Evolutionary conservation across 306 rosid species (phyloP).

Genomic region (Cajanus cajan): DNA sequence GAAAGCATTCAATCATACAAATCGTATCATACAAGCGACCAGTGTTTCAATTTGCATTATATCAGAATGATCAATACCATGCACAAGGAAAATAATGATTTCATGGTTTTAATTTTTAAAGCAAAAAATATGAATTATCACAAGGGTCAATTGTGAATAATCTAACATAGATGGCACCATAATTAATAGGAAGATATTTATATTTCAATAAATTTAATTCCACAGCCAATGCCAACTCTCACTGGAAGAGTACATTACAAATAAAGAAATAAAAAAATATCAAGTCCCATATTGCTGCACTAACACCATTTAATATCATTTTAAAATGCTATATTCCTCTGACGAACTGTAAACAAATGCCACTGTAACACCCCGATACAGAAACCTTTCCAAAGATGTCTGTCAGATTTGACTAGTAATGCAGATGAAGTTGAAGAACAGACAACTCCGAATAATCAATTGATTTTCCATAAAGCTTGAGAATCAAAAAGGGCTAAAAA

Average conservation of each 20-base stretch:
- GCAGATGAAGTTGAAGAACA: background rate
- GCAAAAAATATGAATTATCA: background rate
- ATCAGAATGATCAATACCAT: background rate
- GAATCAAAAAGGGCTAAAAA: constrained; percentile 17
- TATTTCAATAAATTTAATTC: background rate
- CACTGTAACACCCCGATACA: background rate
- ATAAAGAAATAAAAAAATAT: background rate
- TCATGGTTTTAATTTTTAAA: background rate
- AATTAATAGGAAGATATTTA: background rate
- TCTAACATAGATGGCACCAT: background rate
- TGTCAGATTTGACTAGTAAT: background rate
- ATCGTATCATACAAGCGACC: background rate
- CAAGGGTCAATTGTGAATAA: background rate
- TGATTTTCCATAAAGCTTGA: constrained; percentile 8
- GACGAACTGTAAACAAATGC: background rate
- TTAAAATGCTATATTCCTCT: background rate
- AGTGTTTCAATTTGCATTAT: background rate
- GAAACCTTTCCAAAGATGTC: background rate
- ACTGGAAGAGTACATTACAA: background rate
- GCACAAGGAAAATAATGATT: background rate
- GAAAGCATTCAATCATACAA: background rate
- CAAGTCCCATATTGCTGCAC: background rate
- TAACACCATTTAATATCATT: background rate
- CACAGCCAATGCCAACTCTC: background rate
- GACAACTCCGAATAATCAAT: constrained; percentile 25